Evolutionary conservation across 129 eudicot genomes (phyloP).

Genomic region (Chrysanthemum lavandulifolium): DNA sequence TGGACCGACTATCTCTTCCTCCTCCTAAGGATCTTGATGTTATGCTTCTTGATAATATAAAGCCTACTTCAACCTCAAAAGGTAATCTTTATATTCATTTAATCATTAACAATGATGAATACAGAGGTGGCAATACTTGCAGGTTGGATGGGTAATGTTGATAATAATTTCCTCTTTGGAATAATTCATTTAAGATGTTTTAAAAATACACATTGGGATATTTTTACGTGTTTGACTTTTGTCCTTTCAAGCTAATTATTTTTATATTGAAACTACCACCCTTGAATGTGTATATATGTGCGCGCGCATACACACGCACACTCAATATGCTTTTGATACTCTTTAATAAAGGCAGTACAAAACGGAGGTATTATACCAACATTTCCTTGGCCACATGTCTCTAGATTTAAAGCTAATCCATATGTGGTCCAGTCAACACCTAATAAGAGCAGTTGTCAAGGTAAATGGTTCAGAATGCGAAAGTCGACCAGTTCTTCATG

Average conservation of each 20-base stretch:
- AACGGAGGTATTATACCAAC: constrained; percentile 75
- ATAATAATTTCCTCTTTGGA: too few species aligned
- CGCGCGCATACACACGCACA: too few species aligned
- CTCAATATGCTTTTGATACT: background rate
- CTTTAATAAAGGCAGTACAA: constrained; percentile 34
- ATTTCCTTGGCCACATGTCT: constrained; percentile 84
- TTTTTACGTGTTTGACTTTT: too few species aligned
- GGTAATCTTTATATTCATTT: constrained; percentile 43
- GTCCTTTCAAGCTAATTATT: too few species aligned
- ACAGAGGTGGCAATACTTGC: too few species aligned
- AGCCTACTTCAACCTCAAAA: constrained; percentile 53
- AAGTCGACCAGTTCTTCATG: constrained; percentile 39
- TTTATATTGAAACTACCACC: too few species aligned
- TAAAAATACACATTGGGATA: too few species aligned
- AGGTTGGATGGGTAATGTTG: too few species aligned
- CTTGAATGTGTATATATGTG: too few species aligned
- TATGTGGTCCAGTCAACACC: constrained; percentile 56
- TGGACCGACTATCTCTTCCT: constrained; percentile 68
- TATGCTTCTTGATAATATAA: constrained; percentile 72
- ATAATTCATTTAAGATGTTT: too few species aligned
- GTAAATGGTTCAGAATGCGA: constrained; percentile 82
- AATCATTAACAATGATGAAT: constrained; percentile 14
- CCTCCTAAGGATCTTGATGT: constrained; percentile 78
- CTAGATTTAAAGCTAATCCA: constrained; percentile 54
- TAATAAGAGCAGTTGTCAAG: constrained; percentile 67